These are phyloP conservation scores for Paraglomus occultum DNA, from an alignment of 192 early-diverging fungal genomes.

Conservation along the genomic window DNA sequence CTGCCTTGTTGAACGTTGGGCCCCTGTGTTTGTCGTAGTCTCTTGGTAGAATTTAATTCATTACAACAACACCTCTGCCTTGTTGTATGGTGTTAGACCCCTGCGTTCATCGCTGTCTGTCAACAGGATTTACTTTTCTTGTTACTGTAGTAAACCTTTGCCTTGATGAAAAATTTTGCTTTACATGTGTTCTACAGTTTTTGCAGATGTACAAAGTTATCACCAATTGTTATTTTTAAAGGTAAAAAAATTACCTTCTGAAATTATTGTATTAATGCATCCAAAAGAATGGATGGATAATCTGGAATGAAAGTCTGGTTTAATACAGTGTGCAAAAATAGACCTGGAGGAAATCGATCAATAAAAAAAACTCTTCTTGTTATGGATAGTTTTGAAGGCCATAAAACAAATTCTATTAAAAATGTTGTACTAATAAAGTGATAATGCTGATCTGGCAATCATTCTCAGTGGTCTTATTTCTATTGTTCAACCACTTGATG, in stretches of 20 bases:
- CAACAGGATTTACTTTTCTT: no score
- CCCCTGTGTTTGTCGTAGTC: no score
- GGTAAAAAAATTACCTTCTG: background rate
- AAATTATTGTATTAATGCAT: background rate
- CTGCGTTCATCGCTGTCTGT: no score
- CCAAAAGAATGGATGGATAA: no score
- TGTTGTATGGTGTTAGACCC: no score
- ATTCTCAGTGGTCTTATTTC: background rate
- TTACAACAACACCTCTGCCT: no score
- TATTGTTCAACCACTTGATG: background rate
- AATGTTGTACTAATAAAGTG: background rate
- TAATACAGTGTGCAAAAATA: background rate
- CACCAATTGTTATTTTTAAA: background rate
- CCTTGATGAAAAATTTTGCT: background rate
- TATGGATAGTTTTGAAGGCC: conserved; percentile 3
- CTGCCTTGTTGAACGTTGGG: no score
- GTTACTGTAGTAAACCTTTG: no score
- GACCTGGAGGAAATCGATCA: background rate
- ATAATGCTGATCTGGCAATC: background rate
- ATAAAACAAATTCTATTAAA: conserved; percentile 1
- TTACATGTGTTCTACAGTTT: background rate
- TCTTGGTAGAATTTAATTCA: no score
- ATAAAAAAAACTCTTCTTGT: background rate
- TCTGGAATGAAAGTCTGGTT: no score
- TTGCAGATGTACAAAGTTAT: conserved; percentile 5